phyloP scores from a whole-genome alignment of 2,329 filamentous ascomycete species.

The Aspergillus chevalieri region DNA sequence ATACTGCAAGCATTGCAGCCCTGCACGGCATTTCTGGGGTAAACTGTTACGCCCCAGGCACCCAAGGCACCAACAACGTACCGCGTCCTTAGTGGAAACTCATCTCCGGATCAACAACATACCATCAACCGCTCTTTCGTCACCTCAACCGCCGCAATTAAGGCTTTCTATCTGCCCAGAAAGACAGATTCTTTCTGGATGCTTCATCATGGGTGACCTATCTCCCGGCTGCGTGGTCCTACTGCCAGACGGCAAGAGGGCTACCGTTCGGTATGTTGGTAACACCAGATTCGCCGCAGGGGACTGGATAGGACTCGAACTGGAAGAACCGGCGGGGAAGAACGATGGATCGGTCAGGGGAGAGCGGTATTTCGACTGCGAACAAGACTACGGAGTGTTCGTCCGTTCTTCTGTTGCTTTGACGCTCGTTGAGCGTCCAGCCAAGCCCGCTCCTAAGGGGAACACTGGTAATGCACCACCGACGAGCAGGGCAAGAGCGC shows the following conservation, averaged over 20 bases:
- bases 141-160: neutral
- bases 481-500: slow-evolving; percentile 33
- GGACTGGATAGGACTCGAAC: slow-evolving; percentile 84
- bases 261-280: slow-evolving; percentile 74
- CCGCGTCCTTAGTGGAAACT: neutral
- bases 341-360: slow-evolving; percentile 91
- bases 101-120: slow-evolving; percentile 9
- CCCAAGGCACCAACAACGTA: neutral
- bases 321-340: slow-evolving; percentile 76
- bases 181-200: slow-evolving; percentile 5
- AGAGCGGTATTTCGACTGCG: slow-evolving; percentile 80
- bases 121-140: slow-evolving; percentile 4
- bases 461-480: slow-evolving; percentile 17
- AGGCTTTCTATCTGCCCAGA: neutral
- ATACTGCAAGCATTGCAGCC: no score
- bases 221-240: slow-evolving; percentile 66
- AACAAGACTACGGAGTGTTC: slow-evolving; percentile 71
- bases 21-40: no score
- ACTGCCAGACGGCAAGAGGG: slow-evolving; percentile 71
- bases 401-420: slow-evolving; percentile 66
- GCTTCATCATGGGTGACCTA: slow-evolving; percentile 28
- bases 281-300: slow-evolving; percentile 72
- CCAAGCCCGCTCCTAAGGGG: slow-evolving; percentile 31
- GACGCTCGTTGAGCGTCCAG: slow-evolving; percentile 40
- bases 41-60: neutral